Conservation (phyloP, 495 filamentous ascomycete species). For the Lasiosphaeria miniovina region DNA sequence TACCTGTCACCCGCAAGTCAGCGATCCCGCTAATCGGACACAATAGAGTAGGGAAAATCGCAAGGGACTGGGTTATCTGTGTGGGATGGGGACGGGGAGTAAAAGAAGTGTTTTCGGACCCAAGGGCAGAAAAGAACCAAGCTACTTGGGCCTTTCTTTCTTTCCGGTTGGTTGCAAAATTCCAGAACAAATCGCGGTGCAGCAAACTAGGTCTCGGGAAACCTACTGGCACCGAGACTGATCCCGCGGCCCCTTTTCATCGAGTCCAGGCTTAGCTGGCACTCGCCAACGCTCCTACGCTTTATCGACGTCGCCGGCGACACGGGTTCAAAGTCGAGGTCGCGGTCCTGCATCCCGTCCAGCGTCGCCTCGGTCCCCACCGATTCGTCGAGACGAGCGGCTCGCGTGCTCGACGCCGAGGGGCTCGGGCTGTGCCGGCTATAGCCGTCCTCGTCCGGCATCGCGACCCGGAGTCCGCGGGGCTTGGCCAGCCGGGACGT, state of each 20-base stretch:
- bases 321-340: background rate
- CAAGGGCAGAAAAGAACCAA: background rate
- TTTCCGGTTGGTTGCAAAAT: background rate
- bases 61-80: too few species aligned
- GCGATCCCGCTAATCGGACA: background rate
- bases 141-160: background rate
- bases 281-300: conserved; percentile 18
- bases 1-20: conserved; percentile 8
- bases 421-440: background rate
- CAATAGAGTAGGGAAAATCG: background rate
- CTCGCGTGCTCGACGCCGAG: conserved; percentile 9
- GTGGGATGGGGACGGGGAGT: background rate
- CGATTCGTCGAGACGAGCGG: conserved; percentile 3
- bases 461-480: background rate
- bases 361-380: background rate
- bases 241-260: conserved; percentile 33
- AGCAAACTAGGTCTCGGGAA: background rate
- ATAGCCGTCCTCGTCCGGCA: conserved; percentile 5
- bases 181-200: background rate
- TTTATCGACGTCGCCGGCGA: conserved; percentile 5
- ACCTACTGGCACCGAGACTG: conserved; percentile 31
- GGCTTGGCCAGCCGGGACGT: background rate
- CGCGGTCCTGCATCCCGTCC: conserved; percentile 4
- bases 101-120: background rate
- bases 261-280: conserved; percentile 26